Conservation (phyloP, 768 basidiomycete genomes). For the Rhizopogon rudus region DNA sequence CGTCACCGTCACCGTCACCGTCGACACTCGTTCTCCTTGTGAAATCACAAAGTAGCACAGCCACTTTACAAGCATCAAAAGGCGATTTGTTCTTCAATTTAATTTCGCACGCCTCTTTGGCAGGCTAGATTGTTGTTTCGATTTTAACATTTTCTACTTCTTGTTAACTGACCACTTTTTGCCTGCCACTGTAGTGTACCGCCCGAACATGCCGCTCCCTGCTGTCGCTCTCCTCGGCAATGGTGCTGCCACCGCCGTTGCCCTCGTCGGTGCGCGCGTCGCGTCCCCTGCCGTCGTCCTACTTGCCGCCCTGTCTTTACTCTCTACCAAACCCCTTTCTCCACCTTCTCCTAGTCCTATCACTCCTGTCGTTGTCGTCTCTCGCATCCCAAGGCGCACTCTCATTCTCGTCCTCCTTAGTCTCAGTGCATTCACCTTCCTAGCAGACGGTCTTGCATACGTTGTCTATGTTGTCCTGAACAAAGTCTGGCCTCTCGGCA, state of each 20-base stretch:
- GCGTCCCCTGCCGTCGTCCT: slow-evolving; percentile 65
- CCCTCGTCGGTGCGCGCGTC: slow-evolving; percentile 56
- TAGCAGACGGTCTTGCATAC: slow-evolving; percentile 74
- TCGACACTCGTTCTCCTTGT: too few species aligned
- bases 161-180: slow-evolving; percentile 21
- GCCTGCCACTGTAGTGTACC: neutral
- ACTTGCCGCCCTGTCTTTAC: slow-evolving; percentile 55
- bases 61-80: slow-evolving; percentile 28
- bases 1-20: too few species aligned
- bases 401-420: slow-evolving; percentile 71
- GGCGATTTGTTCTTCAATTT: slow-evolving; percentile 14
- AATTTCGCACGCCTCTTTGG: slow-evolving; percentile 25
- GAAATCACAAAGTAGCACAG: slow-evolving; percentile 13
- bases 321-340: slow-evolving; percentile 42
- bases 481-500: slow-evolving; percentile 57
- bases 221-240: neutral
- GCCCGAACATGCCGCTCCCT: neutral
- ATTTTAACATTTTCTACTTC: slow-evolving; percentile 13
- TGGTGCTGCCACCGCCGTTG: slow-evolving; percentile 19
- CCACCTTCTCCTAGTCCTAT: slow-evolving; percentile 54
- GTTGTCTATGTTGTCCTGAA: slow-evolving; percentile 59
- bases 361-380: slow-evolving; percentile 71
- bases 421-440: slow-evolving; percentile 64
- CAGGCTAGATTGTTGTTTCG: slow-evolving; percentile 16
- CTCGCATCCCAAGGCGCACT: slow-evolving; percentile 67